Conservation (phyloP, 352 stramenopile genomes). For the Pythium phragmiticola region DNA sequence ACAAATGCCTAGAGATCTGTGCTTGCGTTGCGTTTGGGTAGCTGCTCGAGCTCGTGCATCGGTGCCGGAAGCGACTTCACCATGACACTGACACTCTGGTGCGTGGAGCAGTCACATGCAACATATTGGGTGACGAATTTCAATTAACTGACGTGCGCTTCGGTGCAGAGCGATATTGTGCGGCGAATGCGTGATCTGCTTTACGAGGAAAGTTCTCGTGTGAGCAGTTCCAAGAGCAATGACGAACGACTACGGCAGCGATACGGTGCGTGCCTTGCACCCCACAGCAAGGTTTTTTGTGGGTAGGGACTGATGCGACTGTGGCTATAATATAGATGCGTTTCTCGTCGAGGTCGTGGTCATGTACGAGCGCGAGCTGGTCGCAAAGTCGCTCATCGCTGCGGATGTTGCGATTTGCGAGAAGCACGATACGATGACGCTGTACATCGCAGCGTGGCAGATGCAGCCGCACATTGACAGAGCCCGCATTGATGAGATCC, state of each 20-base stretch:
- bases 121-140: background rate
- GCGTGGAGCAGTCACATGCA: conserved; percentile 3
- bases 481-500: conserved; percentile 58
- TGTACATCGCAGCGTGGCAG: conserved; percentile 84
- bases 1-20: background rate
- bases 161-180: conserved; percentile 32
- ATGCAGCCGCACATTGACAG: conserved; percentile 83
- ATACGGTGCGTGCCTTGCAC: conserved; percentile 40
- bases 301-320: background rate
- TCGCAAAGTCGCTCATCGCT: conserved; percentile 76
- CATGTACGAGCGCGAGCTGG: conserved; percentile 81
- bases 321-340: conserved; percentile 31
- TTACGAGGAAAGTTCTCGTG: conserved; percentile 6
- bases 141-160: background rate
- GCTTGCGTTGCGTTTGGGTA: conserved; percentile 11
- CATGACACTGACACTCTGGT: conserved; percentile 54
- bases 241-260: conserved; percentile 32
- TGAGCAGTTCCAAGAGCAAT: conserved; percentile 15
- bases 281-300: background rate
- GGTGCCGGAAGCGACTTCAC: conserved; percentile 53
- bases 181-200: conserved; percentile 44
- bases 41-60: conserved; percentile 74
- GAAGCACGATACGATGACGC: conserved; percentile 62
- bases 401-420: conserved; percentile 65
- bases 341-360: conserved; percentile 59